Conservation (phyloP, 345 rosid genomes). For the Gossypium longicalyx region DNA sequence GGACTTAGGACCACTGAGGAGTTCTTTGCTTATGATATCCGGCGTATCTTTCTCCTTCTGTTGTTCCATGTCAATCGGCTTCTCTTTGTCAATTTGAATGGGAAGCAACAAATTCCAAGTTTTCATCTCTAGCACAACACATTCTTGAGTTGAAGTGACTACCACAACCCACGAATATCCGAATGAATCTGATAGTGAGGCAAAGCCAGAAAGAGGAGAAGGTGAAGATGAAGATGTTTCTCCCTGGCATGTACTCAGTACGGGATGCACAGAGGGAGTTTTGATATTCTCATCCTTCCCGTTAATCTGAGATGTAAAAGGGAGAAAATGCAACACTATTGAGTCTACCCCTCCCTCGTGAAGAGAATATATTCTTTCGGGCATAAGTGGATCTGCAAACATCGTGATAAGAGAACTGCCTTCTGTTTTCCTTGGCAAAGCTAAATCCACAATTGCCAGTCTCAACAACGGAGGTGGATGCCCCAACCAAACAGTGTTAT, state of each 20-base stretch:
- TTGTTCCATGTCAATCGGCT: constrained; percentile 33
- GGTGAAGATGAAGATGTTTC: constrained; percentile 45
- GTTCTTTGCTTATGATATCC: constrained; percentile 82
- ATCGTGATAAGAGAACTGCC: constrained; percentile 44
- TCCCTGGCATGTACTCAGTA: constrained; percentile 76
- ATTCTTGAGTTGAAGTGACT: constrained; percentile 58
- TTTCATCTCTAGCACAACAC: constrained; percentile 84
- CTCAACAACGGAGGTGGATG: constrained; percentile 86
- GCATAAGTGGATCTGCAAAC: constrained; percentile 71
- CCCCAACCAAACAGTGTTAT: constrained; percentile 76
- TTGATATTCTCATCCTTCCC: constrained; percentile 70
- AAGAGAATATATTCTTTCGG: constrained; percentile 72
- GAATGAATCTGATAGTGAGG: constrained; percentile 71
- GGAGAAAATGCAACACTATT: constrained; percentile 83
- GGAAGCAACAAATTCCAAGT: constrained; percentile 80
- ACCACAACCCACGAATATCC: constrained; percentile 91
- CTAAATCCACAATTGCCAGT: constrained; percentile 88
- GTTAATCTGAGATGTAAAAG: constrained; percentile 69
- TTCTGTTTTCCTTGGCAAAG: constrained; percentile 55
- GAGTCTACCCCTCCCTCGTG: constrained; percentile 89
- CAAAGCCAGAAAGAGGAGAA: constrained; percentile 60
- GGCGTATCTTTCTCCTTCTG: constrained; percentile 42
- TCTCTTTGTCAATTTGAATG: constrained; percentile 45
- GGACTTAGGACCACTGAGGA: constrained; percentile 74
- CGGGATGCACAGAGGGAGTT: constrained; percentile 81